Evolutionary conservation across 306 rosid species (phyloP), one percentile per base, ranked within the genome.

Genomic region (Ceratonia siliqua): DNA sequence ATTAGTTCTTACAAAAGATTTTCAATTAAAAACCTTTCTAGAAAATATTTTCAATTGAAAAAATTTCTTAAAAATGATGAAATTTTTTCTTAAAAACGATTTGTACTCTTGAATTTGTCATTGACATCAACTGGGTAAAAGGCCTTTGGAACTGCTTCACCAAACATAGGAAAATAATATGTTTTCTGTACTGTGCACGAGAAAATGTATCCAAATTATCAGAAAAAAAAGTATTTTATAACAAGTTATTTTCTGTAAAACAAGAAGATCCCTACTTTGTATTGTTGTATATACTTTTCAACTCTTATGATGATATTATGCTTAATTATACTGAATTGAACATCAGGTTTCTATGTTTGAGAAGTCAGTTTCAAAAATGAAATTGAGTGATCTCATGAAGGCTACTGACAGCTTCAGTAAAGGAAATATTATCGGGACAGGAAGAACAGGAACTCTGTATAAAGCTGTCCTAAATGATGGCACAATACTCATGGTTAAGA

Each of bases 321-420:
- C 28, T 82, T 74, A 71, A 76, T 56, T 45, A 48, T 36, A 61
- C 71, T 83, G 43, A 68, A 45, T 35, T 78, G 68, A 6, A 24
- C 62, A 76, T 59, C 92, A 94, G 98, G 97, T 91, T 70, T 94
- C 96, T 38, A 70, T 88, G 90, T 90, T 94, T 76, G 96, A 87
- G 85, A 90, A 89, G 82, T 87, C 96, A 18, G 49, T 94, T 62
- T 65, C 91, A 15, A 94, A 94, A 82, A 89, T 90, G 97, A 94
- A 83, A 73, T 77, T 94, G 88, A 82, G 88, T 57, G 98, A 94
- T 86, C 97, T 94, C 75, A 85, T 94, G 96, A 89, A 87, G 89
- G 97, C 98, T 63, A 94, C 97, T 22, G 84, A 86, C 88, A 88
- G 38, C 89, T 94, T 94, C 85, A 80, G 89, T 55, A 91, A 87